Conservation (phyloP, 768 basidiomycete species). For the Strobilomyces confusus region DNA sequence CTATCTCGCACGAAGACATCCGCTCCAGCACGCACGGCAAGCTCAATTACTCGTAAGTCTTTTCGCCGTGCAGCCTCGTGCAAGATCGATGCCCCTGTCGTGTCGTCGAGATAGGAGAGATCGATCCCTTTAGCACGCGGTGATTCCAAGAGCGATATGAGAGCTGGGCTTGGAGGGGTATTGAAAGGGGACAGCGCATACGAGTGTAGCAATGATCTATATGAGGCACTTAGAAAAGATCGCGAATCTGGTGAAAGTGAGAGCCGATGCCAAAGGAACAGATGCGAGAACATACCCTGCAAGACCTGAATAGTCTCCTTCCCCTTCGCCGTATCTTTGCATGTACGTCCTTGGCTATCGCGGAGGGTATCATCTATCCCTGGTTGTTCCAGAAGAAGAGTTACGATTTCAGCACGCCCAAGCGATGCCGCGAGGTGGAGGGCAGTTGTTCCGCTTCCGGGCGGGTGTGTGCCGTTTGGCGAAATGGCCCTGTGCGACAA, state of each 20-base stretch:
- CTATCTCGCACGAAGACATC: constrained; percentile 86
- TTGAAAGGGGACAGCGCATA: constrained; percentile 63
- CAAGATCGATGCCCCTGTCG: constrained; percentile 71
- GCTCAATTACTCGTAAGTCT: constrained; percentile 76
- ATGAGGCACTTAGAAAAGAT: constrained; percentile 68
- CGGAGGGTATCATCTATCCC: constrained; percentile 73
- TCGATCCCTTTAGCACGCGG: constrained; percentile 70
- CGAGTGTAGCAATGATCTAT: constrained; percentile 64
- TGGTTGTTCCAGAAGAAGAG: constrained; percentile 73
- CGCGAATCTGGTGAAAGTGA: constrained; percentile 60
- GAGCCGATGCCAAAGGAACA: not conserved
- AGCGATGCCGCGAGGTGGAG: constrained; percentile 71
- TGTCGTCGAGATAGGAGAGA: constrained; percentile 75
- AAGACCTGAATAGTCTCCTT: constrained; percentile 65
- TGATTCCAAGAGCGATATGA: constrained; percentile 58
- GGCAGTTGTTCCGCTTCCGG: constrained; percentile 66
- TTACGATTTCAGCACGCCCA: constrained; percentile 68
- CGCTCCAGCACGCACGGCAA: constrained; percentile 81
- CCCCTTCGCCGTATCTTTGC: constrained; percentile 66
- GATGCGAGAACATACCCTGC: constrained; percentile 46
- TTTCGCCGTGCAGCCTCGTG: constrained; percentile 85
- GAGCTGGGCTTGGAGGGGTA: constrained; percentile 38
- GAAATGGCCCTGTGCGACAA: constrained; percentile 73
- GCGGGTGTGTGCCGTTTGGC: constrained; percentile 73
- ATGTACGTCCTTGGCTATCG: constrained; percentile 63